Evolutionary conservation across 2,329 filamentous ascomycete species (phyloP), one percentile per base, ranked within the genome.

Genomic region (Microcera coccophila): DNA sequence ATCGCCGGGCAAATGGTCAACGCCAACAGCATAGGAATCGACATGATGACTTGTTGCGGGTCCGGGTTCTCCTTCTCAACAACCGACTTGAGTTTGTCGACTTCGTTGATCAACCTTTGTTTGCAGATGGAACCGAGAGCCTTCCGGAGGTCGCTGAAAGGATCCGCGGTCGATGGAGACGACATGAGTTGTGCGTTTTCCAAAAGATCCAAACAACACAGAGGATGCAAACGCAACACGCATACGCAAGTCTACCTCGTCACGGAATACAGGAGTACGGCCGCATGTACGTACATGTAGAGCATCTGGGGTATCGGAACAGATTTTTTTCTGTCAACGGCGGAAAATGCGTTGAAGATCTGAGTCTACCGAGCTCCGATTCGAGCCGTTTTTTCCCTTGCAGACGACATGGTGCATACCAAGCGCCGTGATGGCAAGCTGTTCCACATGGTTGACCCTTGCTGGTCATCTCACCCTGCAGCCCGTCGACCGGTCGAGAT

Each of bases 1-100:
- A 73, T 69, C 17, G 71, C 66, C 22, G 59, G 59, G 45, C 57
- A 58, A 37, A 62, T 44, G 36, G 59, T 57, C 26, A 62, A 47
- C 35, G 55, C 58, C 15, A 62, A 44, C 3, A 62, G 51, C 50
- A 61, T 59, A 15, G 58, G 54, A 18, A 60, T 46, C 22, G 58
- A 44, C 58, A 60, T 60, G 47, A 56, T 50, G 50, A 59, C 48
- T 45, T 52, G 39, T 40, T 58, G 52, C 20, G 50, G 50, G 44
- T 60, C 50, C 20, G 50, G 50, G 44, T 60, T 49, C 45, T 59
- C 57, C 16, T 55, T 52, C 22, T 54, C 39, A 14, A 59, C 48
- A 14, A 49, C 54, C 19, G 38, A 44, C 28, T 57, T 60, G 50
- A 60, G 52, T 21, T 53, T 59, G 24, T 58, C 57, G 35, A 58